Percentiles rank a stretch among this genome's conserved stretches.
Evolutionary conservation across 805 yeast species (phyloP).

Genomic region (Wickerhamiella siamensis): DNA sequence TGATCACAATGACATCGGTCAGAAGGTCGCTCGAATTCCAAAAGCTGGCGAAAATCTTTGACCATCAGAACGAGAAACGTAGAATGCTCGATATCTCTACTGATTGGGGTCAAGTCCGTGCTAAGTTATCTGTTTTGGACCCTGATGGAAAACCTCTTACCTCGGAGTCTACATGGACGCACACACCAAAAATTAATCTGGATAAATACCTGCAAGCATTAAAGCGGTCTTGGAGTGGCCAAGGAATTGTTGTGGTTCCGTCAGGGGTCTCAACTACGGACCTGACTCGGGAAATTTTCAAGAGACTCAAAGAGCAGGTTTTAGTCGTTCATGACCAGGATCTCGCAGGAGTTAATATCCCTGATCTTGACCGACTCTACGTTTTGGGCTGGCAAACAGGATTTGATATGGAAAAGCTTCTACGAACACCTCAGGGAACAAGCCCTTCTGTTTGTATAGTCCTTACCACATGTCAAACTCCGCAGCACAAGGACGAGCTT

Average conservation of each 20-base stretch:
- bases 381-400: slow-evolving; percentile 5
- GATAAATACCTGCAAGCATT: background rate
- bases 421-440: background rate
- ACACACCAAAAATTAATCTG: background rate
- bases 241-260: slow-evolving; percentile 7
- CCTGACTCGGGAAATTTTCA: background rate
- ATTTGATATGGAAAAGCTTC: slow-evolving; percentile 2
- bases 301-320: background rate
- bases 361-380: slow-evolving; percentile 6
- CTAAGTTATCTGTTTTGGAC: background rate
- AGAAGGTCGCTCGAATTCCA: slow-evolving; percentile 1
- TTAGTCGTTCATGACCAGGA: slow-evolving; percentile 3
- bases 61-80: background rate
- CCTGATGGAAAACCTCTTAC: slow-evolving; percentile 1
- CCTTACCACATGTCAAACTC: background rate
- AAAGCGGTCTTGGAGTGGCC: slow-evolving; percentile 4
- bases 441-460: background rate
- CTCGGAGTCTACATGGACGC: background rate
- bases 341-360: slow-evolving; percentile 8
- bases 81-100: background rate
- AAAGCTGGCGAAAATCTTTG: background rate
- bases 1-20: background rate
- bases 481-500: background rate
- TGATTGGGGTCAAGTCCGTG: background rate
- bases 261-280: background rate